Evolutionary conservation across 257 asterid species (phyloP).

Genomic region (Marsdenia floribunda): DNA sequence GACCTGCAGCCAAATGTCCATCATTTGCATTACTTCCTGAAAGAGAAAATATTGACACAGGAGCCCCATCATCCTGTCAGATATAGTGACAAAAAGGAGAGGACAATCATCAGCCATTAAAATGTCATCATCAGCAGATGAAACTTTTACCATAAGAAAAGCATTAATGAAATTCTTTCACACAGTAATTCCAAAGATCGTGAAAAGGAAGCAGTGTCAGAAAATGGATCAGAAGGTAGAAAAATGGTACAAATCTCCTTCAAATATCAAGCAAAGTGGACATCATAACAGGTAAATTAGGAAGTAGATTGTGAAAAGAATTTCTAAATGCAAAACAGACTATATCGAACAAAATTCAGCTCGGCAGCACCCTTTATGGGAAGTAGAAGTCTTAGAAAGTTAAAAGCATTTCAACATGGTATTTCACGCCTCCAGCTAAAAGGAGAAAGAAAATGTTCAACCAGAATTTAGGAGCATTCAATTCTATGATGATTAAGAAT

Average conservation of each 20-base stretch:
- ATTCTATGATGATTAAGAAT: background rate
- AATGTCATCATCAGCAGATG: background rate
- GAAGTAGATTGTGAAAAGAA: background rate
- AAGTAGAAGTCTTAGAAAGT: background rate
- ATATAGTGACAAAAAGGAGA: constrained; percentile 8
- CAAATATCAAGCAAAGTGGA: background rate
- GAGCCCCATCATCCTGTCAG: constrained; percentile 87
- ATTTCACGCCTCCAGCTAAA: background rate
- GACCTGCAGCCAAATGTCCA: constrained; percentile 94
- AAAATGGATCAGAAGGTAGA: background rate
- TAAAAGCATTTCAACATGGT: background rate
- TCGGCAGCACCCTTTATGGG: background rate
- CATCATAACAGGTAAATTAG: background rate
- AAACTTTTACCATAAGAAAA: background rate
- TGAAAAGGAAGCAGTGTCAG: background rate
- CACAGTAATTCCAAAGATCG: background rate
- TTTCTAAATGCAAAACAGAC: background rate
- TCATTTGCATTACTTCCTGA: constrained; percentile 80
- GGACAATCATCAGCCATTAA: constrained; percentile 18
- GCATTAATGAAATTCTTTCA: background rate
- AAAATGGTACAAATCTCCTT: background rate
- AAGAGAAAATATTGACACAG: constrained; percentile 91
- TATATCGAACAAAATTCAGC: background rate
- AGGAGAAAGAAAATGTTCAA: background rate
- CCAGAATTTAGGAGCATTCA: background rate